These are phyloP conservation scores for Ophiostoma tasmaniense DNA, from an alignment of 2,329 filamentous ascomycete genomes.

Conservation along the genomic window DNA sequence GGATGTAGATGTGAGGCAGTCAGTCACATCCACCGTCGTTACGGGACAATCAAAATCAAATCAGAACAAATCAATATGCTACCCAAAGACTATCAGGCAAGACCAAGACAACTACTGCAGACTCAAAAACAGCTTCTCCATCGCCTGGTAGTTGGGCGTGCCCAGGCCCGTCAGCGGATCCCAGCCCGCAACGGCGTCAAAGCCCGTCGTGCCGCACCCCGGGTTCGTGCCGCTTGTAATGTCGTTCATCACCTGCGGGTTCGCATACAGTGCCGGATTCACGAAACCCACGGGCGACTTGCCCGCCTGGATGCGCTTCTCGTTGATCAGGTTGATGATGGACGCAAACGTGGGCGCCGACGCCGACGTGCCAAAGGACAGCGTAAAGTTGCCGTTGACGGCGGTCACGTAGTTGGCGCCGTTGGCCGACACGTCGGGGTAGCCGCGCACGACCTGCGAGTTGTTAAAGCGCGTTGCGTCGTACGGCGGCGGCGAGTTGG, in stretches of 20 bases:
- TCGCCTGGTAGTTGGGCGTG: constrained; percentile 22
- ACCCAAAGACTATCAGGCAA: background rate
- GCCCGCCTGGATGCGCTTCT: constrained; percentile 44
- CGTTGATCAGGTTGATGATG: constrained; percentile 54
- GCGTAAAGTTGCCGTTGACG: constrained; percentile 27
- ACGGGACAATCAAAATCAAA: background rate
- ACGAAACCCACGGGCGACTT: constrained; percentile 33
- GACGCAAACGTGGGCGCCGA: constrained; percentile 50
- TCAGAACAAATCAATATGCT: background rate
- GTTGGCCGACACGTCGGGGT: constrained; percentile 25
- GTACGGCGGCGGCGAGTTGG: constrained; percentile 17
- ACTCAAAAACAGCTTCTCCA: constrained; percentile 21
- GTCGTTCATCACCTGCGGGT: constrained; percentile 28
- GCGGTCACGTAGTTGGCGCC: constrained; percentile 25
- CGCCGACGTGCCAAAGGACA: constrained; percentile 42
- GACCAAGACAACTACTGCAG: constrained; percentile 9
- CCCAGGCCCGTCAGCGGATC: constrained; percentile 22
- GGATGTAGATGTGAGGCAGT: no score
- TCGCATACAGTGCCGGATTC: constrained; percentile 27
- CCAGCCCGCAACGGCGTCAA: constrained; percentile 25
- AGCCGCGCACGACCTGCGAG: constrained; percentile 21
- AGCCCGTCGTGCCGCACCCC: constrained; percentile 28
- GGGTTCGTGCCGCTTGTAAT: constrained; percentile 26
- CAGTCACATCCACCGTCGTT: no score
- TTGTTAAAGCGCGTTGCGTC: background rate